Evolutionary conservation across 2,329 filamentous ascomycete genomes (phyloP).

Genomic region (Colletotrichum lupini): DNA sequence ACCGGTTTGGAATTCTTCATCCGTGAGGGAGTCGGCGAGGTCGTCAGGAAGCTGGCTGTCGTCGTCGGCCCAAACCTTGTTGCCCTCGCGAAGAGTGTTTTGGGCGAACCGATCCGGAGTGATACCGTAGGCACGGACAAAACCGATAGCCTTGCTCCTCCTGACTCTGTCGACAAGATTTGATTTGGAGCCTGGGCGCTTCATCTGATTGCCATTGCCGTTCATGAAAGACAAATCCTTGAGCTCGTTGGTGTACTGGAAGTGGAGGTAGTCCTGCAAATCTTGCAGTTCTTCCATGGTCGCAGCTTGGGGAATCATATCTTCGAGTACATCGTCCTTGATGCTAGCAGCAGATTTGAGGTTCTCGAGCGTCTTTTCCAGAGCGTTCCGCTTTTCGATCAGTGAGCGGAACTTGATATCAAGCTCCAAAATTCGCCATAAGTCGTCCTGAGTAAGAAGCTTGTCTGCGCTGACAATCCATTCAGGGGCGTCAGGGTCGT

Average conservation of each 20-base stretch:
- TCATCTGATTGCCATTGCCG: conserved; percentile 72
- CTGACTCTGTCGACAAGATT: conserved; percentile 87
- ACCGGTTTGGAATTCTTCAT: conserved; percentile 79
- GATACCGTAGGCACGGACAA: conserved; percentile 92
- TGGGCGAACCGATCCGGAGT: conserved; percentile 88
- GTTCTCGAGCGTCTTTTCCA: conserved; percentile 82
- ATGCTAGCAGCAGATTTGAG: conserved; percentile 71
- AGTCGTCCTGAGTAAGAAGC: conserved; percentile 88
- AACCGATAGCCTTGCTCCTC: conserved; percentile 79
- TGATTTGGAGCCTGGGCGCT: conserved; percentile 85
- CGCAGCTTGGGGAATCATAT: conserved; percentile 81
- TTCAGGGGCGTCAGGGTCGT: conserved; percentile 77
- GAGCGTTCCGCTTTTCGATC: conserved; percentile 88
- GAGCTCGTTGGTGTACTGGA: conserved; percentile 86
- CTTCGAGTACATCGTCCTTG: conserved; percentile 80
- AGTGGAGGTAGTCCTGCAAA: conserved; percentile 95
- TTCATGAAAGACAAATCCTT: conserved; percentile 79
- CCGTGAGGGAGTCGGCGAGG: conserved; percentile 82
- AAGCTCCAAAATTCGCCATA: conserved; percentile 95
- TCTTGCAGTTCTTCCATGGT: conserved; percentile 98
- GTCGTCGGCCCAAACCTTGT: conserved; percentile 87
- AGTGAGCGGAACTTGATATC: conserved; percentile 96
- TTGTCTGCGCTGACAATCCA: conserved; percentile 85
- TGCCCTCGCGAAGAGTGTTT: conserved; percentile 83
- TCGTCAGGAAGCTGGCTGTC: conserved; percentile 83